phyloP scores from a whole-genome alignment of 768 basidiomycete genomes.

The Collybiopsis luxurians region DNA sequence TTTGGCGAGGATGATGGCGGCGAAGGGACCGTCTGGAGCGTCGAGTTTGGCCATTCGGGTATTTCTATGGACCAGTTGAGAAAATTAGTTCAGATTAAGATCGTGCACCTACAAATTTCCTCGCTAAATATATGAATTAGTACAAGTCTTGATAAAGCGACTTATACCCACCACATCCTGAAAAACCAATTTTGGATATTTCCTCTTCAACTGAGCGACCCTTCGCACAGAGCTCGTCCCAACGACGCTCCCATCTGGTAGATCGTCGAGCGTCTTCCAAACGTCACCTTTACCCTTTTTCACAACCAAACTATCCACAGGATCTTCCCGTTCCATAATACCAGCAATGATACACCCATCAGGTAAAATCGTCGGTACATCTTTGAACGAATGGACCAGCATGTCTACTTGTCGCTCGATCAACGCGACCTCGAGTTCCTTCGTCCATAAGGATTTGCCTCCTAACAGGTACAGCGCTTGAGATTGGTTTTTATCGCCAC shows the following conservation, averaged over 20 bases:
- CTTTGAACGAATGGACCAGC: conserved; percentile 91
- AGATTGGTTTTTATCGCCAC: conserved; percentile 89
- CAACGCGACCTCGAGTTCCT: conserved; percentile 89
- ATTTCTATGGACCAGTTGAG: conserved; percentile 46
- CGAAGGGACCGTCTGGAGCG: conserved; percentile 71
- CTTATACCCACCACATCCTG: conserved; percentile 76
- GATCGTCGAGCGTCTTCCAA: conserved; percentile 74
- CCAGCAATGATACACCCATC: conserved; percentile 83
- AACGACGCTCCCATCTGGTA: conserved; percentile 88
- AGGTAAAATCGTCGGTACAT: conserved; percentile 86
- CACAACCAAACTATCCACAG: conserved; percentile 85
- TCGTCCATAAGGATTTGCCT: conserved; percentile 94
- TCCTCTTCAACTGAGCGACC: conserved; percentile 84
- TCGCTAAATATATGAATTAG: conserved; percentile 42
- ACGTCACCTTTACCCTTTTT: conserved; percentile 54
- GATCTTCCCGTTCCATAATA: conserved; percentile 84
- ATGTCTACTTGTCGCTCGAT: conserved; percentile 75
- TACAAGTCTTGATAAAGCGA: background rate
- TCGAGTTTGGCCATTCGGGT: conserved; percentile 93
- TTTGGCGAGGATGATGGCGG: conserved; percentile 90
- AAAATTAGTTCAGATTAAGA: background rate
- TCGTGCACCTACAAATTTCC: conserved; percentile 75
- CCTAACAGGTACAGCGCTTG: conserved; percentile 85
- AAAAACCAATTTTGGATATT: conserved; percentile 74
- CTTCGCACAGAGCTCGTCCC: conserved; percentile 94